Evolutionary conservation across 768 basidiomycete genomes (phyloP), one percentile per base, ranked within the genome.

Genomic region (Tricholoma sp.): DNA sequence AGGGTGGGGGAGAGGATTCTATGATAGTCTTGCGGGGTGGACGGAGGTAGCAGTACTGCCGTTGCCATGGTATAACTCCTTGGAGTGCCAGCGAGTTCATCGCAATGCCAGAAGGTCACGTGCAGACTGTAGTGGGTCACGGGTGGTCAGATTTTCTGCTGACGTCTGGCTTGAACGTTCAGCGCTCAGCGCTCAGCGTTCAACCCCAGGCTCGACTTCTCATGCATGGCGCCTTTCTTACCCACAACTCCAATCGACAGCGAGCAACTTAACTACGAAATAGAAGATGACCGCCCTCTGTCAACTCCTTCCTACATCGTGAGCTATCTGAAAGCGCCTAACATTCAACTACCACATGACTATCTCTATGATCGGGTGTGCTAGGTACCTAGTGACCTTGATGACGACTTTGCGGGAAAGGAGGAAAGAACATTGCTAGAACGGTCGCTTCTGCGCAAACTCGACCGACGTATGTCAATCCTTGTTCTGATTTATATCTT

Each of bases 1-100:
- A 90, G 72, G 14, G 81, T 79, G 5, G 80, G 74, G 4, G 85
- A 86, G 56, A 86, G 64, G 24, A 89, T 80, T 54, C 81, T 80
- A 66, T 87, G 86, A 68, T 90, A 90, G 50, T 83, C 78, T 5
- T 75, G 60, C 9, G 83, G 83, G 5, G 81, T 83, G 18, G 59
- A 62, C 16, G 73, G 67, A 32, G 79, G 72, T 35, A 78, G 65
- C 35, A 83, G 69, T 43, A 78, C 61, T 43, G 76, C 73, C 18
- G 79, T 71, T 46, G 81, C 73, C 59, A 66, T 66, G 27, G 2
- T 49, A 16, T 12, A n/a, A 49, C 10, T 45, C 18, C n/a, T n/a
- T n/a, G n/a, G n/a, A n/a, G n/a, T n/a, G n/a, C n/a, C n/a, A n/a
- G n/a, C n/a, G n/a, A n/a, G n/a, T n/a, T n/a, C n/a, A n/a, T n/a